Evolutionary conservation across 1,139 yeast genomes (phyloP).

Genomic region (Pichia sp.): DNA sequence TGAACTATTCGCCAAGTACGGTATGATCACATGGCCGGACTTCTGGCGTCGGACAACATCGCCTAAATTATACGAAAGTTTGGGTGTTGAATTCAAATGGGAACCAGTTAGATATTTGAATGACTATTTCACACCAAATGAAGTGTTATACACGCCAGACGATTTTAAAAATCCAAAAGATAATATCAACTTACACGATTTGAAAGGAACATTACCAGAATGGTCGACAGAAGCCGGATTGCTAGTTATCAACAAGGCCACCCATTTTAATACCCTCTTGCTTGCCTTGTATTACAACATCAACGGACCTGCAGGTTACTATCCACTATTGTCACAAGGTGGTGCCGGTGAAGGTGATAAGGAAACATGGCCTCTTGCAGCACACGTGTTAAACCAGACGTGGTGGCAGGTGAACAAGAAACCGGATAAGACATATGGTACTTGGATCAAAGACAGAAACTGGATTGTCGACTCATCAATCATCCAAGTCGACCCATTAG

Average conservation of each 20-base stretch:
- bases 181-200: conserved; percentile 45
- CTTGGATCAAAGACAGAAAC: conserved; percentile 35
- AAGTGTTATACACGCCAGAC: conserved; percentile 6
- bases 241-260: conserved; percentile 50
- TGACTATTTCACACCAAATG: conserved; percentile 23
- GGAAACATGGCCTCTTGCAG: conserved; percentile 63
- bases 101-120: conserved; percentile 32
- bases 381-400: conserved; percentile 45
- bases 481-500: conserved; percentile 25
- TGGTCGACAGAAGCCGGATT: conserved; percentile 64
- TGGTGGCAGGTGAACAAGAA: conserved; percentile 48
- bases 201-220: conserved; percentile 56
- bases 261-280: conserved; percentile 49
- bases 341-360: conserved; percentile 71
- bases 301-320: conserved; percentile 57
- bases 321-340: conserved; percentile 60
- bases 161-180: conserved; percentile 11
- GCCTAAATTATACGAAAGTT: conserved; percentile 56
- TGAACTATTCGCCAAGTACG: conserved; percentile 35
- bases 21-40: conserved; percentile 65
- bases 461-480: conserved; percentile 27
- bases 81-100: conserved; percentile 39
- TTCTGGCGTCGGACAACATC: conserved; percentile 65
- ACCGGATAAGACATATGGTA: conserved; percentile 27
- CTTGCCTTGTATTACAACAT: conserved; percentile 56